Evolutionary conservation across 305 asterid species (phyloP).

Genomic region (Solanum aculeatissimum): DNA sequence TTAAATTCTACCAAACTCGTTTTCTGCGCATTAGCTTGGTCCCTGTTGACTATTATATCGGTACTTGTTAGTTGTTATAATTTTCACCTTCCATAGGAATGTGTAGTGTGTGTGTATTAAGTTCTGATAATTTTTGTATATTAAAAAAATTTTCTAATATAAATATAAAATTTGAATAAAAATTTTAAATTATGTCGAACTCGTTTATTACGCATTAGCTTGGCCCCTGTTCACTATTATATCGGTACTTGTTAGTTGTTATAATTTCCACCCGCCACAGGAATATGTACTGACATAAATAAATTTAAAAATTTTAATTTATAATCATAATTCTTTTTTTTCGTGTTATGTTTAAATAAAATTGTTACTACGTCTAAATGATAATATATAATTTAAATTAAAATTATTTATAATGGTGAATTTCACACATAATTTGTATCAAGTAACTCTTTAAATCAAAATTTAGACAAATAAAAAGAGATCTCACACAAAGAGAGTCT

Average conservation of each 20-base stretch:
- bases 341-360: background rate
- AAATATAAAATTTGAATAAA: too few relatives aligned
- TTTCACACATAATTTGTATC: background rate
- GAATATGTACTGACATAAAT: background rate
- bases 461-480: background rate
- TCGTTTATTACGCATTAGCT: background rate
- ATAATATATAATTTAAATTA: background rate
- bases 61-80: background rate
- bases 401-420: background rate
- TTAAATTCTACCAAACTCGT: too few relatives aligned
- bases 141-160: too few relatives aligned
- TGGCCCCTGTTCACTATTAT: too few relatives aligned
- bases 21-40: background rate
- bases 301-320: background rate
- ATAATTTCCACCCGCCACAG: background rate
- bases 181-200: too few relatives aligned
- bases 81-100: background rate
- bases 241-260: background rate
- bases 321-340: background rate
- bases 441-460: background rate
- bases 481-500: background rate
- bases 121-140: too few relatives aligned
- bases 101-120: too few relatives aligned
- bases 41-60: background rate
- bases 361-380: background rate